phyloP scores from a whole-genome alignment of 768 basidiomycete genomes.

The Mycena vulgaris region DNA sequence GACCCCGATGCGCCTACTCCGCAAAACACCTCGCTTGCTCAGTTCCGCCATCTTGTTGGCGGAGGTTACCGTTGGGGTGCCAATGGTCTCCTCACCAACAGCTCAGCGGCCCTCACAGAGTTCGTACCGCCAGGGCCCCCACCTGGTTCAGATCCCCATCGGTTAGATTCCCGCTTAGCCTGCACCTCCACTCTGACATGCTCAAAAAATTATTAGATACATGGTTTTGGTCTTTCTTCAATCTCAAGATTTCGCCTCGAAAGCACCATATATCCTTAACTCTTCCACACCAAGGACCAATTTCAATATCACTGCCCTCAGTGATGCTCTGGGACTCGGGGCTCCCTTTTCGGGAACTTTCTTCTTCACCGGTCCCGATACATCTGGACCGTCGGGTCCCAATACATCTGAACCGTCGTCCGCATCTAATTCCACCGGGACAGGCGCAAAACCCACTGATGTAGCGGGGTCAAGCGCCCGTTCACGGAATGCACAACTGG shows the following conservation, averaged over 20 bases:
- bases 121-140: slow-evolving; percentile 58
- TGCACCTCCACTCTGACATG: too few relatives aligned
- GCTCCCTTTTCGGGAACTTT: slow-evolving; percentile 59
- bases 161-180: slow-evolving; percentile 46
- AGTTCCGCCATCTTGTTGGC: slow-evolving; percentile 60
- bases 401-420: slow-evolving; percentile 33
- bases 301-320: slow-evolving; percentile 59
- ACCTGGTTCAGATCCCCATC: slow-evolving; percentile 59
- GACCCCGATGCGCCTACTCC: slow-evolving; percentile 63
- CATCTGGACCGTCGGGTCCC: slow-evolving; percentile 50
- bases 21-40: slow-evolving; percentile 51
- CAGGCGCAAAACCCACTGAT: background rate
- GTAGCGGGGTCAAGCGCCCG: background rate
- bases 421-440: background rate
- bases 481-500: background rate
- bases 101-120: slow-evolving; percentile 56
- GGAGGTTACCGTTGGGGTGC: slow-evolving; percentile 52
- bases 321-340: slow-evolving; percentile 49
- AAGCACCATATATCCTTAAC: slow-evolving; percentile 47
- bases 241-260: slow-evolving; percentile 37
- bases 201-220: slow-evolving; percentile 37
- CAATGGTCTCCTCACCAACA: slow-evolving; percentile 51
- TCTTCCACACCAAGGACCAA: slow-evolving; percentile 51
- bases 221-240: slow-evolving; percentile 44
- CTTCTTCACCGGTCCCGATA: slow-evolving; percentile 57